Evolutionary conservation across 2,329 filamentous ascomycete genomes (phyloP), one percentile per base, ranked within the genome.

Genomic region (Xylariaceae sp.): DNA sequence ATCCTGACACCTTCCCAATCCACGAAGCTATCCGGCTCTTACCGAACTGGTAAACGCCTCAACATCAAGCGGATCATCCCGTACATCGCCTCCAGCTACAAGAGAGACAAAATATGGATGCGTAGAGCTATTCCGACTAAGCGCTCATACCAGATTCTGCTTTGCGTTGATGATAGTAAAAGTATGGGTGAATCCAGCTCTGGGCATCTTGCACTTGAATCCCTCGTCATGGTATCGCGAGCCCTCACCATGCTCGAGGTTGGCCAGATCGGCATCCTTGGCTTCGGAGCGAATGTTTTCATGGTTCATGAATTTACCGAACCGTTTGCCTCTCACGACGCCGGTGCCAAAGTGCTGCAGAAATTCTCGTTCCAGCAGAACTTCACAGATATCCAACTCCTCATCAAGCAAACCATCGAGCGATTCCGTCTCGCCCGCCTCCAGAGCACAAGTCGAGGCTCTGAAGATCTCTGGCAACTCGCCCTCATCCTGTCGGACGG

Each of bases 51-150:
- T 61, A 99, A 99, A 74, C 89, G 95, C 0, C 90, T 99, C 67
- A 99, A 98, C 75, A 96, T 99, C 79, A 98, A 98, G 76, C 91
- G 93, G 65, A 99, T 99, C 75, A 99, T 99, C 68, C 95, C 96
- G 0, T 99, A 99, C 77, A 98, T 99, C 66, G 95, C 96, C 1
- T 98, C 93, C 0, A 89, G 90, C 71, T 99, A 97, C 82, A 98
- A 97, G 81, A 90, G 95, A 58, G 95, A 99, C 83, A 99, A 99
- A 81, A 99, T 99, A 75, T 99, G 95, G 95, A 96, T 99, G 89
- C 89, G 96, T 14, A 87, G 96, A 53, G 89, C 86, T 32, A 87
- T 96, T 48, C 96, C 96, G 1, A 93, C 89, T 40, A 98, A 98
- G 76, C 89, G 96, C 41, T 89, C 88, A 54, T 99, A 99, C 76